Evolutionary conservation across 495 filamentous ascomycete genomes (phyloP).

Genomic region (Echria macrotheca): DNA sequence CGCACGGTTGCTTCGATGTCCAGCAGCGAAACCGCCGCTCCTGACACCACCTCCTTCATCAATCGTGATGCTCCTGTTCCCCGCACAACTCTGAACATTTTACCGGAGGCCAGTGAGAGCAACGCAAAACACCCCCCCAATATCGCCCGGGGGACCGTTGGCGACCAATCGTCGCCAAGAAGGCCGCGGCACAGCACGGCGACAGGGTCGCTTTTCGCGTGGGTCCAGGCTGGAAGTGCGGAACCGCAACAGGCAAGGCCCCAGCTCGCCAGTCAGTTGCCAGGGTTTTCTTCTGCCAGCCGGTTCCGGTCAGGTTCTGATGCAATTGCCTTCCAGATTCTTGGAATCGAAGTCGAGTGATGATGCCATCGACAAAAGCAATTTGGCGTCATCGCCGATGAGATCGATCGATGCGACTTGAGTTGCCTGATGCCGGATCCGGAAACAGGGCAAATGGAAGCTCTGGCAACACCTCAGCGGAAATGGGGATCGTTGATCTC

Average conservation of each 20-base stretch:
- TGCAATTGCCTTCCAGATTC: background rate
- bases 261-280: background rate
- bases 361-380: slow-evolving; percentile 1
- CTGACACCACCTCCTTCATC: background rate
- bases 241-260: background rate
- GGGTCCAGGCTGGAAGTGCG: background rate
- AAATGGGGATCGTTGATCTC: too few relatives aligned
- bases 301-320: background rate
- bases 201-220: background rate
- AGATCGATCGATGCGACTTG: too few relatives aligned
- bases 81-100: background rate
- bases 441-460: too few relatives aligned
- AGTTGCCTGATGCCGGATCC: too few relatives aligned
- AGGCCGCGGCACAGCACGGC: background rate
- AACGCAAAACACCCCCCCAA: background rate
- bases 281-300: background rate
- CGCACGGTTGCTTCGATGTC: background rate
- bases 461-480: too few relatives aligned
- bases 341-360: background rate
- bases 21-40: background rate
- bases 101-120: slow-evolving; percentile 2
- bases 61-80: background rate
- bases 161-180: background rate
- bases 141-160: slow-evolving; percentile 4
- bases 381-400: background rate